Base-by-base conservation (phyloP, 2,329 filamentous ascomycete species). In the Penicillium sclerotiorum region DNA sequence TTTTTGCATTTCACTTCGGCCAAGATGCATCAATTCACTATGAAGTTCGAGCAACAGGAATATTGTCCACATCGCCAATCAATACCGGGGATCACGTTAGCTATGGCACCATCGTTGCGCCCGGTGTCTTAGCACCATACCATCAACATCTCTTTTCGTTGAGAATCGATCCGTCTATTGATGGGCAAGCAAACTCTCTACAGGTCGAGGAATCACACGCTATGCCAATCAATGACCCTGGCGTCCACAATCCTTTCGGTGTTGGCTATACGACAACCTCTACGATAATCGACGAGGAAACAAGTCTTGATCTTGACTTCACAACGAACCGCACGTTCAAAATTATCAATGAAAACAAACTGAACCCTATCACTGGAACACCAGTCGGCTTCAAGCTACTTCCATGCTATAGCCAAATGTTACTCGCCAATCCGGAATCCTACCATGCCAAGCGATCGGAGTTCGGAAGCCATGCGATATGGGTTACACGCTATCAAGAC, bases 341-440 rank as follows among this genome's bases (percentile, higher is more conserved):
- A 58, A 80, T 84, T 42, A 71, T 81, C 60, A 84, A 83, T 56
- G 72, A 78, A 8, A 58, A 67, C 2, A 62, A 74, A 5, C 65
- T 61, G 15, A 85, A 84, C 62, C 69, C 76, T 0, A 62, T 82
- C 48, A 82, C 80, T 21, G 71, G 72, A 5, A 73, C 74, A 1
- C 72, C 78, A 0, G 77, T 83, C 1, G 78, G 72, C 0, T 84
- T 81, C 64, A 83, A 82, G 55, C 71, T 84, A 39, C 65, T 74
- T 45, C 71, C 75, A 0, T 74, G 73, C 5, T 76, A 78, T 8
- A 82, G 79, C 62, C 81, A 84, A 59, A 75, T 80, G 57, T 73
- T 84, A 27, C 71, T 84, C 5, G 78, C 81, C 0, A 73, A 81
- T 52, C 64, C 74, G 3, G 63, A 70, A 1, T 76, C 72, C 13